Evolutionary conservation across 805 yeast genomes (phyloP).

Genomic region (Jamesozyma piceae): DNA sequence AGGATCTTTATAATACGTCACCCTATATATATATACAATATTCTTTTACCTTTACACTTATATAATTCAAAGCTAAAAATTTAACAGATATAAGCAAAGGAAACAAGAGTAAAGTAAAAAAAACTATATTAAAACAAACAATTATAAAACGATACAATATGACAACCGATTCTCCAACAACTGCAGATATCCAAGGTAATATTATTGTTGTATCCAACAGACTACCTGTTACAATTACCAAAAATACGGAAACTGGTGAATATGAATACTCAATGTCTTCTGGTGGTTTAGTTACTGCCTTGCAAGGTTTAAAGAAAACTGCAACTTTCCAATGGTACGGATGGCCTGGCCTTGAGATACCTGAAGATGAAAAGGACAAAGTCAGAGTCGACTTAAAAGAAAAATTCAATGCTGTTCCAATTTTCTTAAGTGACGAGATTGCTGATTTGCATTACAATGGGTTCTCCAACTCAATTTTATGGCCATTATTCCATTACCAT

Average conservation of each 20-base stretch:
- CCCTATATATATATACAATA: too few species aligned
- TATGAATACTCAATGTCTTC: conserved; percentile 88
- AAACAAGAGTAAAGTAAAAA: too few species aligned
- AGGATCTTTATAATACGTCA: too few species aligned
- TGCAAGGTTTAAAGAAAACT: conserved; percentile 79
- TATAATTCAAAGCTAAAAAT: too few species aligned
- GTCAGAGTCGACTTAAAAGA: conserved; percentile 63
- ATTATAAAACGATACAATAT: too few species aligned
- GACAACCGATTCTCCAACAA: background rate
- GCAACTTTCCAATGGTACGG: conserved; percentile 94
- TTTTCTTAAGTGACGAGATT: conserved; percentile 75
- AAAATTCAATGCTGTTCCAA: conserved; percentile 83
- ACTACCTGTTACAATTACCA: conserved; percentile 83
- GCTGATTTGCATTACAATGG: conserved; percentile 97
- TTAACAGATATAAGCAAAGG: too few species aligned
- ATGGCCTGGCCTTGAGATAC: conserved; percentile 92
- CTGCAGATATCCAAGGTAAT: conserved; percentile 38
- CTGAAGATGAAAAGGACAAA: conserved; percentile 57
- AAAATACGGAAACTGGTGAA: conserved; percentile 44
- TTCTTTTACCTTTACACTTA: too few species aligned
- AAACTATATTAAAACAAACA: too few species aligned
- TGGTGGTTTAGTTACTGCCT: conserved; percentile 94
- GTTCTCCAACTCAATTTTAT: conserved; percentile 82
- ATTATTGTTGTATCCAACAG: conserved; percentile 90
- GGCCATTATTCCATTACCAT: conserved; percentile 98